Percentiles rank a stretch among this genome's conserved stretches.
phyloP scores from a whole-genome alignment of 768 basidiomycete genomes.

The Gautieria morchelliformis region DNA sequence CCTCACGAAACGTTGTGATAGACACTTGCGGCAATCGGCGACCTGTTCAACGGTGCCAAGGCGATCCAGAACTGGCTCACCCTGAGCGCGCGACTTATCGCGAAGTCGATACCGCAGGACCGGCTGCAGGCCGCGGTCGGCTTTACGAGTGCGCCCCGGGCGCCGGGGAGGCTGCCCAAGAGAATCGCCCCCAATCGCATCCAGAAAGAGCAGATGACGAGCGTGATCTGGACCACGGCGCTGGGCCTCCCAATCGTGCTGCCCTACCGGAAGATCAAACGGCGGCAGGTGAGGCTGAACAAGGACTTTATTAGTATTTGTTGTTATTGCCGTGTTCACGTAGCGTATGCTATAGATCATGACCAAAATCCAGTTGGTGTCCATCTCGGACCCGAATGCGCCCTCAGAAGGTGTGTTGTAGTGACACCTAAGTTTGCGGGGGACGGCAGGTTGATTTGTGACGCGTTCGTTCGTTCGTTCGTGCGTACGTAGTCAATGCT shows the following conservation, averaged over 20 bases:
- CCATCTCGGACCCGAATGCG: slow-evolving; percentile 76
- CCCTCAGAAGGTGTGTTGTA: slow-evolving; percentile 47
- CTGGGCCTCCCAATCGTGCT: slow-evolving; percentile 94
- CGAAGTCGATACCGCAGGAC: slow-evolving; percentile 74
- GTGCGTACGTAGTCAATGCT: slow-evolving; percentile 53
- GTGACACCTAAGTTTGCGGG: neutral
- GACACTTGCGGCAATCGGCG: slow-evolving; percentile 76
- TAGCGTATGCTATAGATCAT: slow-evolving; percentile 38
- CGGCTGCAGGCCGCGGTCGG: slow-evolving; percentile 40
- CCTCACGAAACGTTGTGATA: slow-evolving; percentile 18
- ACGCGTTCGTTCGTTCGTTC: too few relatives aligned
- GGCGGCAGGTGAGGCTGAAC: slow-evolving; percentile 45
- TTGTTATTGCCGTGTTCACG: neutral
- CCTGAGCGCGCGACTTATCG: slow-evolving; percentile 69
- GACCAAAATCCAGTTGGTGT: slow-evolving; percentile 80
- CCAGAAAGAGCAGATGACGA: slow-evolving; percentile 87
- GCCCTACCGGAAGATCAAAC: slow-evolving; percentile 78
- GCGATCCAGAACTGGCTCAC: slow-evolving; percentile 89
- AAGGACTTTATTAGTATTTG: neutral
- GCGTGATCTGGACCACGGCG: slow-evolving; percentile 93
- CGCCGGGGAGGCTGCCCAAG: neutral
- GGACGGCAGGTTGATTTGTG: neutral
- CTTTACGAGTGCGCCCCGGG: slow-evolving; percentile 4
- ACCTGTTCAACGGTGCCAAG: slow-evolving; percentile 91
- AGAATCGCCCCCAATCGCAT: slow-evolving; percentile 30